phyloP scores from a whole-genome alignment of 441 rosid genomes.

The Manihot esculenta region DNA sequence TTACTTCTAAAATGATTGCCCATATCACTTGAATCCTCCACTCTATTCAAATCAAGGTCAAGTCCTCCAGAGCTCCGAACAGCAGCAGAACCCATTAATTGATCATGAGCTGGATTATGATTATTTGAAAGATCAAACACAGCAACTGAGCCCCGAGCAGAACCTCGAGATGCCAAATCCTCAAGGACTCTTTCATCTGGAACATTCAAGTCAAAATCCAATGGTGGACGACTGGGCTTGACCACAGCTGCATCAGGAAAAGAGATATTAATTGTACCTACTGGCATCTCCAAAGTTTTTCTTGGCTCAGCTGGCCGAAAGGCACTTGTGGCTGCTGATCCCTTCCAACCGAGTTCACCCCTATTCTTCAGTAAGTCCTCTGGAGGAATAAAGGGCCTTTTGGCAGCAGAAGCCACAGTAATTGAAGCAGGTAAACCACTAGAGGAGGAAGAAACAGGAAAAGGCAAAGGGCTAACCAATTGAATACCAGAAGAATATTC shows the following conservation, averaged over 20 bases:
- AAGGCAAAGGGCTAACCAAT: constrained; percentile 43
- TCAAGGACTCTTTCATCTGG: constrained; percentile 76
- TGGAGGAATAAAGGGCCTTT: constrained; percentile 82
- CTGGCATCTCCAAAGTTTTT: constrained; percentile 47
- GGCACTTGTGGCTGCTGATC: constrained; percentile 99
- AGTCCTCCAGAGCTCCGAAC: constrained; percentile 55
- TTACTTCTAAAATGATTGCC: constrained; percentile 41
- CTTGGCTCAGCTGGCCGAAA: constrained; percentile 96
- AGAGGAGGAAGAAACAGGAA: constrained; percentile 42
- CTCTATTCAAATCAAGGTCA: constrained; percentile 82
- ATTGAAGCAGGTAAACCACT: constrained; percentile 60
- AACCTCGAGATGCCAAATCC: constrained; percentile 53
- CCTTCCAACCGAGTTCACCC: constrained; percentile 89
- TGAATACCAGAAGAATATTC: constrained; percentile 42
- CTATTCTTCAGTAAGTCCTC: constrained; percentile 66
- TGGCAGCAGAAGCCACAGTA: constrained; percentile 92
- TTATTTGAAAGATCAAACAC: constrained; percentile 27
- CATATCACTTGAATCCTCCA: constrained; percentile 35
- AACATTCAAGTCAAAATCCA: constrained; percentile 86
- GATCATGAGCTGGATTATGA: constrained; percentile 29
- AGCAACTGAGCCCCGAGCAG: constrained; percentile 38
- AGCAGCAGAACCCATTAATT: constrained; percentile 33
- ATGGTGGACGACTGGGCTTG: constrained; percentile 49
- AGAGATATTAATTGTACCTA: constrained; percentile 29
- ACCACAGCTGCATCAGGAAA: constrained; percentile 42